Conservation (phyloP, 2,329 filamentous ascomycete genomes). For the Pseudogymnoascus sp. region DNA sequence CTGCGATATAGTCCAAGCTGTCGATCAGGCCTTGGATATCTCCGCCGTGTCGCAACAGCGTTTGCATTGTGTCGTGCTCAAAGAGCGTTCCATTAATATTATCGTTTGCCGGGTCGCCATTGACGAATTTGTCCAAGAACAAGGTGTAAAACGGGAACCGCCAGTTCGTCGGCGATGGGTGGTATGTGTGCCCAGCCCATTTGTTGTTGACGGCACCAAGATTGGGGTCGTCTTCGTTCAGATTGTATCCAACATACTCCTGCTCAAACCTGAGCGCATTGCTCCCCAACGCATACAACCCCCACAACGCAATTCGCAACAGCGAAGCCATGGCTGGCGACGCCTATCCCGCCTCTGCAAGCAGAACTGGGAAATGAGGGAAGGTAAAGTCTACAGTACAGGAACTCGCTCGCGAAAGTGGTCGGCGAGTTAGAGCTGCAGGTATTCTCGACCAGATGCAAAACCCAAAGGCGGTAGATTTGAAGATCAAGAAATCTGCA, state of each 20-base stretch:
- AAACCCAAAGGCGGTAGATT: neutral
- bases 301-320: neutral
- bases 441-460: neutral
- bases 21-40: slow-evolving; percentile 51
- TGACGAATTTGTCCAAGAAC: slow-evolving; percentile 56
- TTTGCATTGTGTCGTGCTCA: slow-evolving; percentile 53
- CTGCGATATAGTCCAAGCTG: slow-evolving; percentile 56
- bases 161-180: slow-evolving; percentile 52
- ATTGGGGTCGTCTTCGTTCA: slow-evolving; percentile 38
- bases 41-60: slow-evolving; percentile 56
- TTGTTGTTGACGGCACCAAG: slow-evolving; percentile 33
- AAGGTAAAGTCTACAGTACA: neutral
- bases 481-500: slow-evolving; percentile 8
- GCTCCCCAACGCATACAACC: neutral
- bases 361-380: neutral
- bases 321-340: slow-evolving; percentile 8
- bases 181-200: slow-evolving; percentile 45
- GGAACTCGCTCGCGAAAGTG: neutral
- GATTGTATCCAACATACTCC: slow-evolving; percentile 42
- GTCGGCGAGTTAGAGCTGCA: neutral
- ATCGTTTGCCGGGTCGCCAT: slow-evolving; percentile 57
- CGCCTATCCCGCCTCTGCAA: neutral
- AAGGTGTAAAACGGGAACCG: slow-evolving; percentile 58
- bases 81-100: slow-evolving; percentile 53
- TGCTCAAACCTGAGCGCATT: slow-evolving; percentile 12